A percentile compares a stretch with the other conserved stretches of the same genome.
Evolutionary conservation across 2,329 filamentous ascomycete species (phyloP).

Genomic region (Arthroderma sp.): DNA sequence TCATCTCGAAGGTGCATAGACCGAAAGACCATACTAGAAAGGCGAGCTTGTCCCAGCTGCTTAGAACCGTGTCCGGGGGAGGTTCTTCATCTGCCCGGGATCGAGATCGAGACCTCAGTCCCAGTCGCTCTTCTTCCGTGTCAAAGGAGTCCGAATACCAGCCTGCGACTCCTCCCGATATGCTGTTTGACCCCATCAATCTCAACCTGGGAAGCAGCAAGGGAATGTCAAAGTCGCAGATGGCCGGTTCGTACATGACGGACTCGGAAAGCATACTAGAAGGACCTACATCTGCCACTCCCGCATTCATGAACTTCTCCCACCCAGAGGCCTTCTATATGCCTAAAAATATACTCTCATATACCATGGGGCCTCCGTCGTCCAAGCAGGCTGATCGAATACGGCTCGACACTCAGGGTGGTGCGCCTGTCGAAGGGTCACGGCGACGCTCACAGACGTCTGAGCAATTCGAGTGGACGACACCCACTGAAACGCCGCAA

Average conservation of each 20-base stretch:
- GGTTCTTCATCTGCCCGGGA: conserved; percentile 11
- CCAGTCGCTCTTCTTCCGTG: conserved; percentile 24
- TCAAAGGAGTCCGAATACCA: conserved; percentile 23
- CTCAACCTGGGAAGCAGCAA: conserved; percentile 13
- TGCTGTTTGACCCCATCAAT: conserved; percentile 19
- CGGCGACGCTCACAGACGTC: background rate
- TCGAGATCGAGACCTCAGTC: conserved; percentile 18
- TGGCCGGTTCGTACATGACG: conserved; percentile 16
- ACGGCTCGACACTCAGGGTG: background rate
- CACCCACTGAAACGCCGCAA: conserved; percentile 14
- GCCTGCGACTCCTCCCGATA: conserved; percentile 20
- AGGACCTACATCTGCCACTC: conserved; percentile 16
- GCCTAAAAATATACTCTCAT: conserved; percentile 19
- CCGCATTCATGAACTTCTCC: conserved; percentile 23
- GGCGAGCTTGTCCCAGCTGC: conserved; percentile 17
- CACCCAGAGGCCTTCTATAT: conserved; percentile 26
- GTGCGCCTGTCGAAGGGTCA: background rate
- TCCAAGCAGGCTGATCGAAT: conserved; percentile 20
- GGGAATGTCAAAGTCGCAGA: conserved; percentile 8
- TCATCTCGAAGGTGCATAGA: background rate
- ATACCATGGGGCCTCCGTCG: conserved; percentile 25
- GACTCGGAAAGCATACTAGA: conserved; percentile 15
- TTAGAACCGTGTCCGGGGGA: conserved; percentile 26
- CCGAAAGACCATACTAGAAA: conserved; percentile 13
- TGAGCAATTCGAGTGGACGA: background rate